Evolutionary conservation across 2,329 filamentous ascomycete genomes (phyloP).

Genomic region (Rhynchosporium graminicola): DNA sequence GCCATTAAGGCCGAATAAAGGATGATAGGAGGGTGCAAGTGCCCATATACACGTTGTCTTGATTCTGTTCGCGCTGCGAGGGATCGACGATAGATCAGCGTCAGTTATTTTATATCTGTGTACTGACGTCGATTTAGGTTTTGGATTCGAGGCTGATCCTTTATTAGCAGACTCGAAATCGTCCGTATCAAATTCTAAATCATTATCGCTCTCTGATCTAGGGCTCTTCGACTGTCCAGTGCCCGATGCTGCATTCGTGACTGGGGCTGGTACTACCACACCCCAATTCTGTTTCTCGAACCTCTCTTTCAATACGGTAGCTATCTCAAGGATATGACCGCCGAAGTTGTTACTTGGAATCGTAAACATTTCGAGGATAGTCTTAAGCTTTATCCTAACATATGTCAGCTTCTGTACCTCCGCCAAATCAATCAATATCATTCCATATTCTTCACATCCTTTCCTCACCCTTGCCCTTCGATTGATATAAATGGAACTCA

Average conservation of each 20-base stretch:
- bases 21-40: background rate
- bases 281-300: slow-evolving; percentile 9
- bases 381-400: background rate
- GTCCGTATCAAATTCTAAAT: too few relatives aligned
- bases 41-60: background rate
- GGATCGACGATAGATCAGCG: too few relatives aligned
- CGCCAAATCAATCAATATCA: too few relatives aligned
- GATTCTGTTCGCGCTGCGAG: background rate
- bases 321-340: background rate
- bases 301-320: background rate
- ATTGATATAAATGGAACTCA: too few relatives aligned
- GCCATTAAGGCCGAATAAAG: background rate
- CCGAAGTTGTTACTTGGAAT: background rate
- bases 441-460: too few relatives aligned
- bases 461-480: too few relatives aligned
- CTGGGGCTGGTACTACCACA: background rate
- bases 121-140: too few relatives aligned
- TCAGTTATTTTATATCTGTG: too few relatives aligned
- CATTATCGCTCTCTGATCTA: too few relatives aligned
- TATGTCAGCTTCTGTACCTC: too few relatives aligned
- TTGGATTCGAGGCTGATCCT: too few relatives aligned
- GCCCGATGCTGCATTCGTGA: background rate
- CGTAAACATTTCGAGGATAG: background rate
- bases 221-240: background rate
- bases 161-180: too few relatives aligned